Evolutionary conservation across 2,329 filamentous ascomycete genomes (phyloP).

Genomic region (Nannizzia gypsea): DNA sequence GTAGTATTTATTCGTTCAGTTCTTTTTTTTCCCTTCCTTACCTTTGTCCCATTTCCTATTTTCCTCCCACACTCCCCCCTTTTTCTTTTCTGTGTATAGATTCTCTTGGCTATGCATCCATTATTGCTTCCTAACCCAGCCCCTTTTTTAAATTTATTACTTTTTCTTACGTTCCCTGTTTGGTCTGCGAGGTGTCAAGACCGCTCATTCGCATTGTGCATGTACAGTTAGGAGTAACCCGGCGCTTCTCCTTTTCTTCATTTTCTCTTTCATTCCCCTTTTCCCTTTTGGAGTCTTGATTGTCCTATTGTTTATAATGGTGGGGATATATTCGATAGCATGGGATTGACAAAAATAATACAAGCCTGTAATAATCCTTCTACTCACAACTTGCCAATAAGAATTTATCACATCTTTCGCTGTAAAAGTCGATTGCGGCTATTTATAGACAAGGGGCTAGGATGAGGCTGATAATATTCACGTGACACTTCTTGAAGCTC

Average conservation of each 20-base stretch:
- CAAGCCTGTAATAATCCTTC: neutral
- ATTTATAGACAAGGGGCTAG: neutral
- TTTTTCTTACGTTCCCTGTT: neutral
- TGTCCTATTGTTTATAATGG: neutral
- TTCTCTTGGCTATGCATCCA: neutral
- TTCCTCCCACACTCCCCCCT: neutral
- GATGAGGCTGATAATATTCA: neutral
- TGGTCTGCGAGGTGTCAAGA: neutral
- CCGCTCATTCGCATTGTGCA: neutral
- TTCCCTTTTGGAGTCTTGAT: conserved; percentile 1
- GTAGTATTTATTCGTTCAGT: neutral
- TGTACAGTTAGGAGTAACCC: conserved; percentile 2
- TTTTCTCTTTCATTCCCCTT: neutral
- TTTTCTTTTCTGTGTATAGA: neutral
- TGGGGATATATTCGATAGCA: neutral
- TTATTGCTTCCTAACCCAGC: neutral
- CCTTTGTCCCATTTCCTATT: neutral
- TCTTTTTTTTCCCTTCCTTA: too few species aligned
- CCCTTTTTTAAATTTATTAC: neutral
- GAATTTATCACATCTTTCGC: neutral
- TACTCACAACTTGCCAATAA: too few species aligned
- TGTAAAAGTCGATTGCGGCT: neutral
- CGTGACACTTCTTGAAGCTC: neutral
- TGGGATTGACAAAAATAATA: neutral
- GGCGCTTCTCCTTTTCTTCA: neutral